Percentiles rank a stretch among this genome's conserved stretches.
phyloP scores from a whole-genome alignment of 1,139 yeast species.

The Geotrichum citri-aurantii region DNA sequence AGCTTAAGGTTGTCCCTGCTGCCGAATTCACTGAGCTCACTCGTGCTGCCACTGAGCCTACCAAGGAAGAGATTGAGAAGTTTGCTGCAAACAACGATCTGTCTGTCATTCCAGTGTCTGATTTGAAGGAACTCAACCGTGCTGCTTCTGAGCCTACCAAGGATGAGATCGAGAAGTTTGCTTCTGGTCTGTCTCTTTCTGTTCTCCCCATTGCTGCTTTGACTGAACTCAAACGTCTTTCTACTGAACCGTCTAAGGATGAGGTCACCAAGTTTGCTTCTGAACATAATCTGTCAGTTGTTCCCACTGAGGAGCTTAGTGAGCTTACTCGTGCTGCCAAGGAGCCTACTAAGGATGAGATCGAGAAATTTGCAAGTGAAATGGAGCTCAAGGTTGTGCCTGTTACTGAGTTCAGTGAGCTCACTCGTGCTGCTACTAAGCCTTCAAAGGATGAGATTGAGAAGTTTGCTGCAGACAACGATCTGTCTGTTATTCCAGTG shows the following conservation, averaged over 20 bases:
- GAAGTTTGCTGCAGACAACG: constrained; percentile 14
- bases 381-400: constrained; percentile 14
- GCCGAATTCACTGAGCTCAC: too few relatives aligned
- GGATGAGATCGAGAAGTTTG: constrained; percentile 31
- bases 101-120: constrained; percentile 20
- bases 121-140: constrained; percentile 21
- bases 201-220: constrained; percentile 27
- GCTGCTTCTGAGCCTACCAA: constrained; percentile 21
- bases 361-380: constrained; percentile 15
- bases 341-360: constrained; percentile 24
- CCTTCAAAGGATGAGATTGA: constrained; percentile 36
- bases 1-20: too few relatives aligned
- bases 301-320: constrained; percentile 30
- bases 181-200: constrained; percentile 29
- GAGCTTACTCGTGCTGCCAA: constrained; percentile 23
- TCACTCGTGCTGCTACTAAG: constrained; percentile 16
- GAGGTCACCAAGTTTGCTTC: constrained; percentile 24
- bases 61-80: too few relatives aligned
- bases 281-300: constrained; percentile 30
- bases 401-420: neutral
- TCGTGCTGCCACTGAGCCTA: too few relatives aligned
- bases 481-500: constrained; percentile 9
- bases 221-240: constrained; percentile 20
- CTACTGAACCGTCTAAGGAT: constrained; percentile 24
- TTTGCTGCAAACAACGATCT: neutral